Base-by-base conservation (phyloP, 1,139 yeast species). In the Ogataea hybrid region DNA sequence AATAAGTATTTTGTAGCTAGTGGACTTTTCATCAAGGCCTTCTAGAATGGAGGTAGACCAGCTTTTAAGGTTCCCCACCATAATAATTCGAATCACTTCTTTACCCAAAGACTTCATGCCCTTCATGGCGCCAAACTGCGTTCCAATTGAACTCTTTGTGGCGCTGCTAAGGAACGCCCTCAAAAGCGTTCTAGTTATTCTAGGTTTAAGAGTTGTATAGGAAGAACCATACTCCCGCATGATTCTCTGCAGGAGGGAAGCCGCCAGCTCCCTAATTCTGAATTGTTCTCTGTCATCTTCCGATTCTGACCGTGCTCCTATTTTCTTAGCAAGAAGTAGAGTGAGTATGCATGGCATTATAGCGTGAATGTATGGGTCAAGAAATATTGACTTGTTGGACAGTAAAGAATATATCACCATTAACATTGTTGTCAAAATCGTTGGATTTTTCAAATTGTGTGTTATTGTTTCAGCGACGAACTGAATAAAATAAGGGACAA, bases 291-390 rank as follows among this genome's bases (percentile, higher is more conserved):
- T 42, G 10, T 44, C 29, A 28, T 52, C 52, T 15, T 54, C 58
- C 6, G 43, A 35, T 2, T 51, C 47, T 3, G 50, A 48, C 25
- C 49, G 49, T 6, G 51, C 32, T 0, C 97, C 97, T n/a, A 92
- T 77, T 50, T 87, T 77, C 58, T 89, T 90, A 2, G 97, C 97
- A 46, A 94, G 73, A 39, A 94, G 71, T 25, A 94, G 73, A 0
- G 99, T 94, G 52, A 94, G 71, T 28, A 92, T 83, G 51, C 97
- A 87, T 17, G 99, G 98, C 88, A 92, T 88, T 54, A 94, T 71
- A 1, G 96, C 94, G 65, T 94, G 98, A 39, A 94, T 90, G 57
- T 92, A 94, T 10, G 98, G 98, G 54, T 92, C 97, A 51, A 92
- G 73, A 58, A 90, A 92, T 35, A 94, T 81, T 18, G 96, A 84